A percentile compares a stretch with the other conserved stretches of the same genome.
Evolutionary conservation across 192 early-diverging fungal species (phyloP).

Genomic region (Pilaira anomala): DNA sequence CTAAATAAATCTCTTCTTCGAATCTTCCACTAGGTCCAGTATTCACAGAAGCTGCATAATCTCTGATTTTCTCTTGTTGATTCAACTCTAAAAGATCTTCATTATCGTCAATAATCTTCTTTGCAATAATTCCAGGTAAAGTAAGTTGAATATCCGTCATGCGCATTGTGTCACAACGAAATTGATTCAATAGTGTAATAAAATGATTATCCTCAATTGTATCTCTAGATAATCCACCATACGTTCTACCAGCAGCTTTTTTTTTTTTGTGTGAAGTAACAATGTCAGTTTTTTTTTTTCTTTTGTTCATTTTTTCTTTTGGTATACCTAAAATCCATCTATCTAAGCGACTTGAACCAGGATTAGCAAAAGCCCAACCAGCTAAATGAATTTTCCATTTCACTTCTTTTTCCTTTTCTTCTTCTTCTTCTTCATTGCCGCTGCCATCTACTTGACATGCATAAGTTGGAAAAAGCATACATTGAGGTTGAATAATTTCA

Average conservation of each 20-base stretch:
- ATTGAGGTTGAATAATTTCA: conserved; percentile 19
- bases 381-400: conserved; percentile 24
- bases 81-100: neutral
- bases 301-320: neutral
- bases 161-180: conserved; percentile 24
- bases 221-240: conserved; percentile 20
- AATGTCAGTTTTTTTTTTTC: neutral
- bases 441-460: conserved; percentile 13
- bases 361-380: conserved; percentile 33
- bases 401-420: conserved; percentile 1
- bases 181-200: conserved; percentile 22
- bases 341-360: conserved; percentile 21
- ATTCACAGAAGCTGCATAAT: conserved; percentile 15
- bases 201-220: conserved; percentile 25
- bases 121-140: conserved; percentile 13
- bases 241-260: conserved; percentile 26
- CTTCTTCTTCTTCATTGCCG: too few relatives aligned
- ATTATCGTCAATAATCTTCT: conserved; percentile 1
- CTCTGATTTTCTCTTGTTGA: conserved; percentile 7
- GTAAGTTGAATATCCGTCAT: conserved; percentile 16
- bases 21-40: conserved; percentile 29
- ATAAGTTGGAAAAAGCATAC: conserved; percentile 36
- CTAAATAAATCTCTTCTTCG: conserved; percentile 12
- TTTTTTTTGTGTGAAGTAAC: neutral
- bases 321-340: conserved; percentile 21